Conservation (phyloP, 2,329 filamentous ascomycete species). For the Monilinia vaccinii-corymbosi region DNA sequence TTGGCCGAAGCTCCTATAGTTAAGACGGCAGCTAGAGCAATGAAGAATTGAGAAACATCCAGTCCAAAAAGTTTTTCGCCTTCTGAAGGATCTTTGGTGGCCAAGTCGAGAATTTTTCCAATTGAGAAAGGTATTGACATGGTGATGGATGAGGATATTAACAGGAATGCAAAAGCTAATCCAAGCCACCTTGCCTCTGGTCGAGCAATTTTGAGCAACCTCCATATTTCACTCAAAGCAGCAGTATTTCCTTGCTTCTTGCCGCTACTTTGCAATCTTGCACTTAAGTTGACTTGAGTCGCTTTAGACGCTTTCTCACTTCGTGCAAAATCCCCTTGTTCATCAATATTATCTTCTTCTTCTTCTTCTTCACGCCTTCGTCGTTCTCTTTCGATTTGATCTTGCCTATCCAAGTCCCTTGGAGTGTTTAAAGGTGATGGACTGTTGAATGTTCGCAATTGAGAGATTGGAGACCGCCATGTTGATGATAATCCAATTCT, state of each 20-base stretch:
- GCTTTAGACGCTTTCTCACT: conserved; percentile 82
- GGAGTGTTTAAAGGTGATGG: conserved; percentile 19
- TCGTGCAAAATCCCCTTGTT: conserved; percentile 54
- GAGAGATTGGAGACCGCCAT: conserved; percentile 25
- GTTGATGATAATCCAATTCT: conserved; percentile 17
- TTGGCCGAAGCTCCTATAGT: conserved; percentile 81
- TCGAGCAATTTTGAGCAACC: conserved; percentile 78
- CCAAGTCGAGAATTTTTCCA: conserved; percentile 87
- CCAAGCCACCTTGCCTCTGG: conserved; percentile 73
- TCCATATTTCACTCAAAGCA: conserved; percentile 68
- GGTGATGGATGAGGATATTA: conserved; percentile 85
- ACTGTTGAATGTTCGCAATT: conserved; percentile 26
- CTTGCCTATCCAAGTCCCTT: conserved; percentile 23
- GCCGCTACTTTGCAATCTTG: conserved; percentile 74
- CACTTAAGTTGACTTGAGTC: conserved; percentile 80
- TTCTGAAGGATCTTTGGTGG: conserved; percentile 62
- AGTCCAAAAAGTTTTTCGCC: conserved; percentile 72
- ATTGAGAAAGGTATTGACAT: conserved; percentile 97
- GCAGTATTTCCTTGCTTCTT: conserved; percentile 44
- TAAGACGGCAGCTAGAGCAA: conserved; percentile 66
- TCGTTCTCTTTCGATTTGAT: conserved; percentile 31
- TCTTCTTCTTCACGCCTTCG: conserved; percentile 36
- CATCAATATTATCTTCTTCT: conserved; percentile 34
- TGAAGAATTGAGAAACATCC: conserved; percentile 79
- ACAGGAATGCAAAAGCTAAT: conserved; percentile 72